Conservation (phyloP, 192 early-diverging fungal genomes). For the Linnemannia zychae region DNA sequence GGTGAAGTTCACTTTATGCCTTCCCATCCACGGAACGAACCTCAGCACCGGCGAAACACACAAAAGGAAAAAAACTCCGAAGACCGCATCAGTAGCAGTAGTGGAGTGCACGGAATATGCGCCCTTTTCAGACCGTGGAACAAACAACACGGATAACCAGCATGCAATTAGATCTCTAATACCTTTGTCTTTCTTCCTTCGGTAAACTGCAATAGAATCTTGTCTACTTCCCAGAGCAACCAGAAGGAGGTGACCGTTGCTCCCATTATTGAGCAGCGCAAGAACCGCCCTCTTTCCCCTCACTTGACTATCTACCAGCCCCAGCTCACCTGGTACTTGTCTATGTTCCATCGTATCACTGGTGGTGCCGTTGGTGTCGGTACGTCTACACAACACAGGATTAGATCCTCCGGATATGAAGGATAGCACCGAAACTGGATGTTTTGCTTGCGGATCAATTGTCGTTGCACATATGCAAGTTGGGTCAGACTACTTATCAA, state of each 20-base stretch:
- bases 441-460: neutral
- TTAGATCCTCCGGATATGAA: conserved; percentile 34
- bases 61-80: neutral
- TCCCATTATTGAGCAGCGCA: conserved; percentile 63
- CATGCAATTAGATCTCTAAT: neutral
- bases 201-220: conserved; percentile 27
- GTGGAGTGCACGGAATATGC: neutral
- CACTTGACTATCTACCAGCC: conserved; percentile 93
- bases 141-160: neutral
- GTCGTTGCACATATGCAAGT: neutral
- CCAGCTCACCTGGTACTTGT: conserved; percentile 88
- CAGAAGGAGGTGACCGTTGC: conserved; percentile 45
- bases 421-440: neutral
- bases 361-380: conserved; percentile 78
- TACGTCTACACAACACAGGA: conserved; percentile 45
- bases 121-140: neutral
- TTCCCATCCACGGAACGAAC: neutral
- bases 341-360: conserved; percentile 79
- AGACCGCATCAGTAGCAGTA: neutral
- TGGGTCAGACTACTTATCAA: neutral
- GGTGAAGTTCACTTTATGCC: neutral
- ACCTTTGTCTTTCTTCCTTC: neutral
- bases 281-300: conserved; percentile 84
- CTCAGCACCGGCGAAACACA: neutral
- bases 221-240: conserved; percentile 41